Evolutionary conservation across 306 rosid species (phyloP).

Genomic region (Cucumis sativus): Cucumber_9930_V3 NC_026660.2:882001-882500

Average conservation of each 20-base stretch:
- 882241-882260: constrained; percentile 47
- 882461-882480: background rate
- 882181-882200: constrained; percentile 92
- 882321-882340: constrained; percentile 69
- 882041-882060: constrained; percentile 95
- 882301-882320: constrained; percentile 62
- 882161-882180: background rate
- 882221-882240: constrained; percentile 43
- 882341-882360: constrained; percentile 66
- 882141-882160: background rate
- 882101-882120: constrained; percentile 17
- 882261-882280: constrained; percentile 72
- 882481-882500: background rate
- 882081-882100: constrained; percentile 85
- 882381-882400: constrained; percentile 62
- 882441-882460: constrained; percentile 36
- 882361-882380: constrained; percentile 65
- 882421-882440: constrained; percentile 52
- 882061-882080: constrained; percentile 35
- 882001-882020: constrained; percentile 80
- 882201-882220: constrained; percentile 84
- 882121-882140: background rate
- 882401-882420: constrained; percentile 45
- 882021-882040: constrained; percentile 56
- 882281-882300: constrained; percentile 61